Conservation (phyloP, 192 early-diverging fungal genomes). For the Bifiguratus adelaidae region DNA sequence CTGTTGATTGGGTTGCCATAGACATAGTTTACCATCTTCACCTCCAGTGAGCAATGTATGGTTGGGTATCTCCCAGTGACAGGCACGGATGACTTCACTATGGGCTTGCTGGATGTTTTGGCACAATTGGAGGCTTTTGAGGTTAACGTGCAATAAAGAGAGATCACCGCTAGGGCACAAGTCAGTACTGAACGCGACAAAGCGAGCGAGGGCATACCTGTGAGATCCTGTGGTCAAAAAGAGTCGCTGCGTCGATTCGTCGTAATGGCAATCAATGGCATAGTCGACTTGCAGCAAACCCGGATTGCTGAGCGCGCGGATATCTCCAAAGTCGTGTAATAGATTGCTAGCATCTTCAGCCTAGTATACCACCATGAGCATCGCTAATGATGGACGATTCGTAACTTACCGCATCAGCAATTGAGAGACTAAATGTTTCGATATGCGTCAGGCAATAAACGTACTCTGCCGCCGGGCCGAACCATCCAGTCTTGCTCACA, state of each 20-base stretch:
- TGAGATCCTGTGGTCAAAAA: slow-evolving; percentile 76
- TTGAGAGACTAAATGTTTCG: slow-evolving; percentile 83
- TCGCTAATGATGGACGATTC: neutral
- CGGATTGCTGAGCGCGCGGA: slow-evolving; percentile 39
- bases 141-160: slow-evolving; percentile 69
- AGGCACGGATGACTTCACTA: slow-evolving; percentile 73
- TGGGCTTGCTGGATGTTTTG: slow-evolving; percentile 73
- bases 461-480: slow-evolving; percentile 85
- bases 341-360: slow-evolving; percentile 22
- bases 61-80: slow-evolving; percentile 54
- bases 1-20: slow-evolving; percentile 38
- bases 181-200: slow-evolving; percentile 1
- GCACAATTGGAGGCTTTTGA: slow-evolving; percentile 62
- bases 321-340: slow-evolving; percentile 74
- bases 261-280: slow-evolving; percentile 73
- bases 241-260: slow-evolving; percentile 51
- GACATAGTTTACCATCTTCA: slow-evolving; percentile 64
- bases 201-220: slow-evolving; percentile 23
- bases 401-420: slow-evolving; percentile 29
- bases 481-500: slow-evolving; percentile 80
- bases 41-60: slow-evolving; percentile 61
- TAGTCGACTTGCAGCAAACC: slow-evolving; percentile 59
- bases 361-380: neutral
- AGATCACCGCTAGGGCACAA: slow-evolving; percentile 51
- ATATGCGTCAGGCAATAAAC: slow-evolving; percentile 82